A percentile compares a stretch with the other conserved stretches of the same genome.
These are phyloP conservation scores for Apiosordaria backusii DNA, from an alignment of 495 filamentous ascomycete species.

Conservation along the genomic window DNA sequence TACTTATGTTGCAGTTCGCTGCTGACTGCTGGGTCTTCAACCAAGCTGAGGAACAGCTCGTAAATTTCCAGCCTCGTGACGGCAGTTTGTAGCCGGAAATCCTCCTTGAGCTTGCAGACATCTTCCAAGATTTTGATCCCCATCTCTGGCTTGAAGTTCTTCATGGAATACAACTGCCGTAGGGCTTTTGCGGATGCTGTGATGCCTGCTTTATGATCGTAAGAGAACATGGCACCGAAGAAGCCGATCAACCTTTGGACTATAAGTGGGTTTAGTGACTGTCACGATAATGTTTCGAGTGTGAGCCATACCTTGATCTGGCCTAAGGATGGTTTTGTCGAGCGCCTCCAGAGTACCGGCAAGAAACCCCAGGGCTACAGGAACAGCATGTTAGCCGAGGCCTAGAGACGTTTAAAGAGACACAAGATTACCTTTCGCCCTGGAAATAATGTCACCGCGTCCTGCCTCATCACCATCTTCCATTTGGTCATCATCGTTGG, in stretches of 20 bases:
- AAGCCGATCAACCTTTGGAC: constrained; percentile 43
- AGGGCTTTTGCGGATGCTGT: constrained; percentile 46
- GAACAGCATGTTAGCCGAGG: neutral
- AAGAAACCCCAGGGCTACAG: constrained; percentile 42
- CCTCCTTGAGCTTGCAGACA: constrained; percentile 43
- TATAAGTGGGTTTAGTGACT: constrained; percentile 2
- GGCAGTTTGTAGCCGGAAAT: constrained; percentile 45
- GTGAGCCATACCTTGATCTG: constrained; percentile 35
- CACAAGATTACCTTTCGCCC: constrained; percentile 33
- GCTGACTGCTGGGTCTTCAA: constrained; percentile 34
- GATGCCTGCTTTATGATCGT: constrained; percentile 49
- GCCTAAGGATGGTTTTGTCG: constrained; percentile 33
- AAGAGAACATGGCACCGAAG: constrained; percentile 49
- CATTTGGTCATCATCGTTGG: constrained; percentile 22
- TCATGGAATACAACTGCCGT: constrained; percentile 42
- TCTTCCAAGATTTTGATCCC: constrained; percentile 41
- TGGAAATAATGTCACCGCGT: constrained; percentile 42
- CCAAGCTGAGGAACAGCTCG: constrained; percentile 41
- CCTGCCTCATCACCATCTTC: constrained; percentile 33
- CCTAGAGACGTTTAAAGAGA: neutral
- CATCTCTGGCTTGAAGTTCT: constrained; percentile 42
- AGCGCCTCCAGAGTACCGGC: constrained; percentile 43
- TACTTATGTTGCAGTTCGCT: constrained; percentile 42
- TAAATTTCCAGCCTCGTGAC: constrained; percentile 47
- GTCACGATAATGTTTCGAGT: neutral